These are phyloP conservation scores for Sonneratia alba DNA, from an alignment of 345 rosid species.

Conservation along the genomic window DNA sequence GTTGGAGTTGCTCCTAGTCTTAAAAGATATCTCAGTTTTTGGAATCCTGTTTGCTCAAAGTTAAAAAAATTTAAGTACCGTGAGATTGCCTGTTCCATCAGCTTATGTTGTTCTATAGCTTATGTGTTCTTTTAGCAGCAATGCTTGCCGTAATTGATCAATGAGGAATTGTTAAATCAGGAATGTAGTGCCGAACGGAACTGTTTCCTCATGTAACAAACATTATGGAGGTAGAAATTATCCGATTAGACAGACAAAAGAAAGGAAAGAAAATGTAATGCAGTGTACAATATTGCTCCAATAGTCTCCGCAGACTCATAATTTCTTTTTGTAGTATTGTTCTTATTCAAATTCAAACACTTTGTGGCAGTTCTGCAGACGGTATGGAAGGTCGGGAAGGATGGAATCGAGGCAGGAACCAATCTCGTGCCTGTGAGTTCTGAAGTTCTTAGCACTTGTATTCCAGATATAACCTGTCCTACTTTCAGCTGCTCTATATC, in stretches of 20 bases:
- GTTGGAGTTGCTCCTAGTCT: neutral
- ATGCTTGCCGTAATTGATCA: neutral
- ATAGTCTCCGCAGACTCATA: neutral
- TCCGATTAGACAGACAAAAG: neutral
- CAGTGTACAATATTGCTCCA: neutral
- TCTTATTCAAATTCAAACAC: neutral
- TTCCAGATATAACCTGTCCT: neutral
- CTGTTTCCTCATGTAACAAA: neutral
- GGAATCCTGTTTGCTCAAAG: no score
- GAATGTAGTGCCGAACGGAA: neutral
- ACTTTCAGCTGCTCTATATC: neutral
- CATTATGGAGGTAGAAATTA: neutral
- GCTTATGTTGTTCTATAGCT: neutral
- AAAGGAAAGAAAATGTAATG: neutral
- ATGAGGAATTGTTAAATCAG: neutral
- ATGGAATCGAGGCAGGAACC: constrained; percentile 80
- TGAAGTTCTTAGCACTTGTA: constrained; percentile 2
- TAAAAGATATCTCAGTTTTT: neutral
- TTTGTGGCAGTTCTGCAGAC: constrained; percentile 45
- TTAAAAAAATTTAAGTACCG: neutral
- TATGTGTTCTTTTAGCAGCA: neutral
- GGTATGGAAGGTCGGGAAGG: constrained; percentile 72
- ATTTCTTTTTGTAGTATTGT: neutral
- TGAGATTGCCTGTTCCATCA: neutral
- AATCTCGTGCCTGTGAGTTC: constrained; percentile 75